phyloP scores from a whole-genome alignment of 2,329 filamentous ascomycete genomes.

The Xylariales sp. region DNA sequence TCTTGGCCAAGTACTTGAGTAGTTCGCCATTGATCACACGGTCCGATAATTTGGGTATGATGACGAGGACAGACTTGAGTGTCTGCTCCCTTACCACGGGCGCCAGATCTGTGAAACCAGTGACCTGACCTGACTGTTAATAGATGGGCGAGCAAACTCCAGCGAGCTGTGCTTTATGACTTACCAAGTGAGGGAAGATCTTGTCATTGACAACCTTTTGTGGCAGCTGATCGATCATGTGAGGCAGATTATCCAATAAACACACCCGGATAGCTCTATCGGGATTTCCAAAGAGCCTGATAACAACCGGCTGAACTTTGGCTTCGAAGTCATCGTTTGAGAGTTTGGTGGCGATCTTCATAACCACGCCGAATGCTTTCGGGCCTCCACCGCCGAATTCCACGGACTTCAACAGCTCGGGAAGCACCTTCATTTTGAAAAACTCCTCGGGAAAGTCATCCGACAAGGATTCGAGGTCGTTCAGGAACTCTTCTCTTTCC shows the following conservation, averaged over 20 bases:
- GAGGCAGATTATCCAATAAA: slow-evolving; percentile 78
- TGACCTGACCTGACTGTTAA: slow-evolving; percentile 50
- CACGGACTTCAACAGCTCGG: slow-evolving; percentile 96
- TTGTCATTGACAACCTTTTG: slow-evolving; percentile 92
- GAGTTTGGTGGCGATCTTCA: slow-evolving; percentile 87
- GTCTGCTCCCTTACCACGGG: slow-evolving; percentile 94
- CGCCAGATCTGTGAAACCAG: slow-evolving; percentile 87
- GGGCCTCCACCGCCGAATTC: slow-evolving; percentile 95
- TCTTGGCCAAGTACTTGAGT: slow-evolving; percentile 85
- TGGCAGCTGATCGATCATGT: slow-evolving; percentile 86
- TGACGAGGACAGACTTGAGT: slow-evolving; percentile 83
- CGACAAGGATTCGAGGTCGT: slow-evolving; percentile 80
- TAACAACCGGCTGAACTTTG: slow-evolving; percentile 78
- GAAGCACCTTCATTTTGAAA: slow-evolving; percentile 94
- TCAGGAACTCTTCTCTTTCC: slow-evolving; percentile 81
- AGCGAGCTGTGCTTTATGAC: too few relatives aligned
- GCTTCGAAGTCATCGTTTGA: slow-evolving; percentile 85
- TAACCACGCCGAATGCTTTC: slow-evolving; percentile 80
- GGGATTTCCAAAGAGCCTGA: slow-evolving; percentile 84
- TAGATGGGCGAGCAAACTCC: background rate
- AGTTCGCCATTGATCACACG: slow-evolving; percentile 91
- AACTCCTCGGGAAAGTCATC: slow-evolving; percentile 98
- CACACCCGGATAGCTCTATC: slow-evolving; percentile 91
- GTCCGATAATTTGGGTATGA: slow-evolving; percentile 87
- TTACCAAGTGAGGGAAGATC: slow-evolving; percentile 89